Evolutionary conservation across 352 stramenopile species (phyloP), one percentile per base, ranked within the genome.

Genomic region (Phytophthora meadii): DNA sequence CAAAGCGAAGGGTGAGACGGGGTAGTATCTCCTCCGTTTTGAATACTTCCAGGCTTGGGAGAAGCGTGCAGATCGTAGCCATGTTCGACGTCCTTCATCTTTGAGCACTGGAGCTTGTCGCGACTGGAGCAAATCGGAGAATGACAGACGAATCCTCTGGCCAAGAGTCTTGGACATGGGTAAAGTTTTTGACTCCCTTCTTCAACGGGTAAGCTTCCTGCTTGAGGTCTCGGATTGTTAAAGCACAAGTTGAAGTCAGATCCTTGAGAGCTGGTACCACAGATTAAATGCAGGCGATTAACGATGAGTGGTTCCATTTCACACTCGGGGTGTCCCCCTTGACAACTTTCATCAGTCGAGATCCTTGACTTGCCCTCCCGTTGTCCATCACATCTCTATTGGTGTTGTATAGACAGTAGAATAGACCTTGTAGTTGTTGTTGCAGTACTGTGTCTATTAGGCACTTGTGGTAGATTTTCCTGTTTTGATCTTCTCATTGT

Each of bases 1-100:
- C 53, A 62, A 32, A 84, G 53, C 11, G 77, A 88, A 2, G 67
- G 67, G 36, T 76, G 62, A 22, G 52, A 53, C 27, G 17, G 22
- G n/a, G n/a, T 3, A 7, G 57, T 49, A 12, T 60, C 46, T 9
- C 5, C 47, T 22, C 7, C 52, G n/a, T 46, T 55, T 41, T 62
- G 47, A 5, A 54, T 3, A 32, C 24, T 57, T 7, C 51, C 46
- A 28, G 54, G 66, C 24, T 72, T 72, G 32, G 68, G 50, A 5
- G 68, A 76, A 24, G 45, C 37, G 17, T 76, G 45, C 17, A 64
- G 9, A 11, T 72, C 56, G 62, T 72, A 76, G 19, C 50, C 51
- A 44, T 65, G 46, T 37, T 70, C 58, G 32, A 54, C 44, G 37
- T 72, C 56, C 11, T 62, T 62, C 64, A 71, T 71, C 54, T 64